These are phyloP conservation scores for Nothophoma quercina DNA, from an alignment of 2,329 filamentous ascomycete genomes.

Conservation along the genomic window DNA sequence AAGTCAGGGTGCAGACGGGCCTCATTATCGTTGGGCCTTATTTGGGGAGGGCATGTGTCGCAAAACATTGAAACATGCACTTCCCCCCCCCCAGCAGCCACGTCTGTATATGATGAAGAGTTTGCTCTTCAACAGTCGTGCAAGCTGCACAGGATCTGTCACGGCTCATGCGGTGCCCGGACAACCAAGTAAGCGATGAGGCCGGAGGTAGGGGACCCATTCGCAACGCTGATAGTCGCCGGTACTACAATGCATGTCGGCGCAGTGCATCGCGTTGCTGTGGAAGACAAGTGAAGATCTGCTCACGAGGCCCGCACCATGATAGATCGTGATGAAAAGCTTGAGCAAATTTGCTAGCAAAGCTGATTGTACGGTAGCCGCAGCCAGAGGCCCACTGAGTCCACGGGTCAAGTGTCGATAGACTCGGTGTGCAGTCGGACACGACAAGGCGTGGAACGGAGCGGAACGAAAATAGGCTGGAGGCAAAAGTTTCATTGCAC, in stretches of 20 bases:
- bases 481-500: slow-evolving; percentile 30
- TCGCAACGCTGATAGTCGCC: slow-evolving; percentile 11
- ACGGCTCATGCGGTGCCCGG: slow-evolving; percentile 18
- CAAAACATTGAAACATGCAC: slow-evolving; percentile 40
- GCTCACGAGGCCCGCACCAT: slow-evolving; percentile 24
- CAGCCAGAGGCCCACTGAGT: slow-evolving; percentile 15
- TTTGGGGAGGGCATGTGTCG: slow-evolving; percentile 22
- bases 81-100: slow-evolving; percentile 30
- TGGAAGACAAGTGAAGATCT: slow-evolving; percentile 11
- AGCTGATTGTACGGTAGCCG: slow-evolving; percentile 12
- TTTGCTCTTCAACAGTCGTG: slow-evolving; percentile 39
- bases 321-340: slow-evolving; percentile 28
- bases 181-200: slow-evolving; percentile 18
- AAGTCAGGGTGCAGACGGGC: slow-evolving; percentile 23
- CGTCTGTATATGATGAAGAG: slow-evolving; percentile 34
- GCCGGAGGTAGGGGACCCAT: slow-evolving; percentile 18
- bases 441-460: slow-evolving; percentile 34
- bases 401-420: slow-evolving; percentile 30
- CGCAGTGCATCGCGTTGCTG: slow-evolving; percentile 16
- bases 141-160: slow-evolving; percentile 37
- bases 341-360: slow-evolving; percentile 34
- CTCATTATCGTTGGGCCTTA: slow-evolving; percentile 15
- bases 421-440: slow-evolving; percentile 27
- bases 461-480: slow-evolving; percentile 36
- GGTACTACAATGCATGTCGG: slow-evolving; percentile 13